Conservation (phyloP, 2,329 filamentous ascomycete genomes). For the Diaporthe nobilis region DNA sequence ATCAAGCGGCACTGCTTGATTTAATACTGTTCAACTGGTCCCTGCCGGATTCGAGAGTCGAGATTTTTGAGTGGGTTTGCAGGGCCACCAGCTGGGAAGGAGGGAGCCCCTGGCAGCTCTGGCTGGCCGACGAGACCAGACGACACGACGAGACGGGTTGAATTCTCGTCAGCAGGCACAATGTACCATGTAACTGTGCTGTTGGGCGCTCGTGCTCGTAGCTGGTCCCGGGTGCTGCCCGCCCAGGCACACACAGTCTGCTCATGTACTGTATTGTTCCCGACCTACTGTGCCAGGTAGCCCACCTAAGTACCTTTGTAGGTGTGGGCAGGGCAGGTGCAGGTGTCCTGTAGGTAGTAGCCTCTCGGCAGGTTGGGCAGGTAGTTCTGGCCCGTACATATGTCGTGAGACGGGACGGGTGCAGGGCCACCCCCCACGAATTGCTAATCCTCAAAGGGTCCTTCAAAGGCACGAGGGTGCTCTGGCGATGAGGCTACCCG, state of each 20-base stretch:
- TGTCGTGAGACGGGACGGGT: not conserved
- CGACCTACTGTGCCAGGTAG: not conserved
- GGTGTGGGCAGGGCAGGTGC: not conserved
- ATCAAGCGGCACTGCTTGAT: not conserved
- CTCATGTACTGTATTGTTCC: not conserved
- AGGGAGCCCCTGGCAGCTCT: conserved; percentile 16
- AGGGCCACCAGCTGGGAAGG: not conserved
- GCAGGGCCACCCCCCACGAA: not conserved
- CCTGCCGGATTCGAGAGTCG: not conserved
- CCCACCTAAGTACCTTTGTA: not conserved
- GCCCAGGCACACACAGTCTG: conserved; percentile 23
- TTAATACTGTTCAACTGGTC: not conserved
- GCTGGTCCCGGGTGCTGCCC: conserved; percentile 3
- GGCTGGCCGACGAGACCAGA: conserved; percentile 2
- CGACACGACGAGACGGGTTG: not conserved
- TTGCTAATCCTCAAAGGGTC: not conserved
- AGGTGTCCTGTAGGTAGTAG: not conserved
- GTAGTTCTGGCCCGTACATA: not conserved
- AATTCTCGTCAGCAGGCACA: conserved; percentile 6
- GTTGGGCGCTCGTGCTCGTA: not conserved
- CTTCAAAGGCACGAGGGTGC: not conserved
- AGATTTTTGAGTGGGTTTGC: conserved; percentile 3
- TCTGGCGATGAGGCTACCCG: conserved; percentile 21
- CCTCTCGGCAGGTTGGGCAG: not conserved
- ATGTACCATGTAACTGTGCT: not conserved